Conservation (phyloP, 768 basidiomycete genomes). For the Plicaturopsis crispa region DNA sequence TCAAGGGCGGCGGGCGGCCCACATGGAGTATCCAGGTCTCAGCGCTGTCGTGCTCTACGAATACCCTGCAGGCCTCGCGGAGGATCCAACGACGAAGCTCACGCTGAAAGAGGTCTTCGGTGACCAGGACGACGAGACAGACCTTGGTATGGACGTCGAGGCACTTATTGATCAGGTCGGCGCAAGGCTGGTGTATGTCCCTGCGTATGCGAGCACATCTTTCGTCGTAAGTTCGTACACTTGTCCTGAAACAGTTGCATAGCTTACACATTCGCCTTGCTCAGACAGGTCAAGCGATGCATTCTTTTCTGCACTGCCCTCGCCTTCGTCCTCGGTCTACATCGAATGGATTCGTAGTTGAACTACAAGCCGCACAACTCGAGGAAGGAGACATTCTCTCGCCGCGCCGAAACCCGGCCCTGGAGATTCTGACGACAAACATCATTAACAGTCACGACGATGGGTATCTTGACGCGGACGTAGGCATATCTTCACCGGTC, state of each 20-base stretch:
- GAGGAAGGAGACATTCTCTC: too few relatives aligned
- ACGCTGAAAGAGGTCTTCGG: conserved; percentile 21
- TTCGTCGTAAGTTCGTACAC: conserved; percentile 21
- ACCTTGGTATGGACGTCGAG: conserved; percentile 20
- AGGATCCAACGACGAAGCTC: neutral
- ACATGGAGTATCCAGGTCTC: conserved; percentile 19
- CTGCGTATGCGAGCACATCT: conserved; percentile 24
- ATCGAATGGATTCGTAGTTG: conserved; percentile 15
- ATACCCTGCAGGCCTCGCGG: conserved; percentile 6
- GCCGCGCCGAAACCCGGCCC: too few relatives aligned
- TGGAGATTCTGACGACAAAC: too few relatives aligned
- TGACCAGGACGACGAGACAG: conserved; percentile 12
- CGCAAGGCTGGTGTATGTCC: conserved; percentile 20
- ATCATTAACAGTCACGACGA: too few relatives aligned
- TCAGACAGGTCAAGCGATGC: conserved; percentile 20
- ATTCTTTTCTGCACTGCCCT: conserved; percentile 10
- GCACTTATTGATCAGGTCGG: conserved; percentile 18
- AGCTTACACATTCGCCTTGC: too few relatives aligned
- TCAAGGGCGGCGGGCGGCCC: conserved; percentile 15
- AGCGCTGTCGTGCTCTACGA: conserved; percentile 23
- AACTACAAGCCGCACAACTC: too few relatives aligned
- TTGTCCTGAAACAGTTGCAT: too few relatives aligned
- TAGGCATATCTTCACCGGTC: too few relatives aligned
- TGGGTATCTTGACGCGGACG: too few relatives aligned
- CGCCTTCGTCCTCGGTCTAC: conserved; percentile 10